Evolutionary conservation across 352 stramenopile genomes (phyloP), one percentile per base, ranked within the genome.

Genomic region (Pythium brachiatum): DNA sequence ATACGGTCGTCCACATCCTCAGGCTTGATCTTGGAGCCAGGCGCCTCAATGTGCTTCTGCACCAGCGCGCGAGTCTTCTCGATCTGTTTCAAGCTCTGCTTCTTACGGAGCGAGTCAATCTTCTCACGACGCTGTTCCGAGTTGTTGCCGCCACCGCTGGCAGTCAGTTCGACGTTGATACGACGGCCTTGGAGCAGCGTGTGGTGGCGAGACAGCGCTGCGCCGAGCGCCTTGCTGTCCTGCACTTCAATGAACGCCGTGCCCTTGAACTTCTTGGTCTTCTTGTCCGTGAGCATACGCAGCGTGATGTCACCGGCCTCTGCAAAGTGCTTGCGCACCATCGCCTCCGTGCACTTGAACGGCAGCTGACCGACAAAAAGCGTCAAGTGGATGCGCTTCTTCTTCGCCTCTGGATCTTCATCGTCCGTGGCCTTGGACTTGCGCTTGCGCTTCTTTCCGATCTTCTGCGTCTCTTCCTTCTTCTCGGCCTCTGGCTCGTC

Each of bases 151-250:
- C 84, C 86, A 21, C 86, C 86, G 25, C 83, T 84, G 15, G 84
- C 84, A 16, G 86, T 95, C 53, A 93, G 70, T 55, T 95, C 86
- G n/a, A 95, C 86, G 56, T 95, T 95, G 59, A 95, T 95, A 34
- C 86, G 84, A 21, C 86, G 86, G 15, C 84, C 83, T 25, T 88
- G 74, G 18, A 95, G 57, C 56, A 95, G 69, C 59, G 83, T 88
- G 66, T 95, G 86, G 66, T 95, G 86, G 18, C 83, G 79, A 32
- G 81, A 87, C 7, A 95, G 74, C 12, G 86, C 86, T 0, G 84
- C 84, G 9, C 84, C 86, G 6, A 94, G 70, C 29, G 86, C 82
- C 68, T 91, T 92, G 63, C 76, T 90, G 68, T 95, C 86, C 60
- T 78, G 75, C 34, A 95, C 86, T 50, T 95, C 84, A 31, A 95